Evolutionary conservation across 768 basidiomycete genomes (phyloP), one percentile per base, ranked within the genome.

Genomic region (Xerocomellus dryophilus): DNA sequence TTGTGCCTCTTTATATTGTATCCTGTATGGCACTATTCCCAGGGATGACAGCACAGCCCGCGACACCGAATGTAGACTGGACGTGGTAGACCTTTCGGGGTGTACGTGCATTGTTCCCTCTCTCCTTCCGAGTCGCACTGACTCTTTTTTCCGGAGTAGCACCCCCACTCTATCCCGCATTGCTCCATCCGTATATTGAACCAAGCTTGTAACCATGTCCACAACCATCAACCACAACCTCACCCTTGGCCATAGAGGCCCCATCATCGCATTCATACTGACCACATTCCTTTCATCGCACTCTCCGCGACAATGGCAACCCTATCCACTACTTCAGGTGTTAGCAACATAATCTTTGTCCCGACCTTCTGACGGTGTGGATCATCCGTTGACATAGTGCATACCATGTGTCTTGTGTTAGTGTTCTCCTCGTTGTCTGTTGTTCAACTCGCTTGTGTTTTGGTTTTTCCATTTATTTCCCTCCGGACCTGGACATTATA

Each of bases 1-100:
- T 70, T 97, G 50, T 71, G 71, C 35, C 80, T 97, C 8, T 97
- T 96, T 69, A 82, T 90, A 47, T 82, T 85, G 39, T 95, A 90
- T 66, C 94, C 95, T 4, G 81, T 96, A 61, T 65, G 84, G 61
- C 74, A 60, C 54, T 62, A 47, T 25, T 2, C 55, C 4, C 38
- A 51, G n/a, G 41, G 21, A n/a, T 1, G 23, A 64, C n/a, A 25
- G 18, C 6, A 34, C 34, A n/a, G 25, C 47, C 31, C 25, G 32
- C 66, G 54, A 64, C 25, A n/a, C 21, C 7, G n/a, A 11, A 27
- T 40, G 10, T 40, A 32, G 21, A 39, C 8, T 15, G 47, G 40
- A 38, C 20, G 23, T 20, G 31, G 38, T 47, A 15, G 41, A 39
- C 11, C 10, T 23, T 29, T 39, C 15, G n/a, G 8, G n/a, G 39